Evolutionary conservation across 345 rosid species (phyloP), one percentile per base, ranked within the genome.

Genomic region (Corymbia maculata): DNA sequence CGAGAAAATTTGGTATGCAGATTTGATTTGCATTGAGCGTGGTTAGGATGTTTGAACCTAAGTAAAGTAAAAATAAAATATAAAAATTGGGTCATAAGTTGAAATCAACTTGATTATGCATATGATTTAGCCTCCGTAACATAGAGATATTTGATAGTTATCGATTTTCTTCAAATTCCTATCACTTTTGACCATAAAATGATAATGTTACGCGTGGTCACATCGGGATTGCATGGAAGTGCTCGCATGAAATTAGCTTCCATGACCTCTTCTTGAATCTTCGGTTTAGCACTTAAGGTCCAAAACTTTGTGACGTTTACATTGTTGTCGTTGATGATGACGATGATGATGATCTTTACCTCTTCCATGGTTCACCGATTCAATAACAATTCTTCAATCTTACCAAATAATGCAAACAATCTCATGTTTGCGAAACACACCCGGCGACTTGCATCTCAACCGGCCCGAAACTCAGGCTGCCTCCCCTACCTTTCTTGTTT

Each of bases 231-330:
- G 14, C 47, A 75, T 42, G 4, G 26, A 44, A 7, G 36, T n/a
- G 26, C 36, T 36, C 3, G 1, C 0, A 1, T 75, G 8, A 10
- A 75, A 42, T 42, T 0, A 10, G 8, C 49, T 42, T 75, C 24
- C 19, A 6, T 3, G 10, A 6, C 75, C 17, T 64, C 19, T 16
- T 64, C 42, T 64, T 64, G 19, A 64, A 64, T 64, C 36, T 64
- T n/a, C 4, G 5, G 32, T 64, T 64, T n/a, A n/a, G 36, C 5
- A 64, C 19, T n/a, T n/a, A 14, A n/a, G 19, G 75, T n/a, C 3
- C 10, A 1, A 64, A 13, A 64, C 2, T n/a, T n/a, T 0, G 1
- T 64, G 19, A 64, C 10, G 1, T 7, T 14, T 64, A 64, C 1
- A 2, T 1, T 28, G 19, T 13, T 4, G 17, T 3, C 6, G 9